Percentiles rank a stretch among this genome's conserved stretches.
These are phyloP conservation scores for Cyanidiococcus yangmingshanensis DNA, from an alignment of 23 red algal genomes.

Conservation along the genomic window DNA sequence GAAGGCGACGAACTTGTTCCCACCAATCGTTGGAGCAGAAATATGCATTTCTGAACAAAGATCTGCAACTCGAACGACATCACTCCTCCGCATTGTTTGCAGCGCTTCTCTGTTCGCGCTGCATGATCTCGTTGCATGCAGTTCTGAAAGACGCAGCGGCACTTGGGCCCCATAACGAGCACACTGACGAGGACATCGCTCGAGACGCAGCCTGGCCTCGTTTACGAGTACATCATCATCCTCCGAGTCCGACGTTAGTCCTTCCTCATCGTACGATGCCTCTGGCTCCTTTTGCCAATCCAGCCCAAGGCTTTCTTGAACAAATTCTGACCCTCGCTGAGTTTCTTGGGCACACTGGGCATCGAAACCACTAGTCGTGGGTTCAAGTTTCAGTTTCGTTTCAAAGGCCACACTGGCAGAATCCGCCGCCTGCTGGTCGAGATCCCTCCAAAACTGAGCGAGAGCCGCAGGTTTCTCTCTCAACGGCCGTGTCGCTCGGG, in stretches of 20 bases:
- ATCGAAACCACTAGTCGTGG: neutral
- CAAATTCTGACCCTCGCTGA: neutral
- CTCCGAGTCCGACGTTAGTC: constrained; percentile 11
- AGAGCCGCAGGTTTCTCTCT: neutral
- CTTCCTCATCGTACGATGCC: neutral
- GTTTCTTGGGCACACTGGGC: neutral
- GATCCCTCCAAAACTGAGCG: neutral
- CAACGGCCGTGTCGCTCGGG: neutral
- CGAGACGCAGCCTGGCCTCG: neutral
- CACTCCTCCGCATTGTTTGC: neutral
- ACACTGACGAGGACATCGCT: neutral
- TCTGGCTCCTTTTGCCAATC: neutral
- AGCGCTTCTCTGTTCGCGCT: neutral
- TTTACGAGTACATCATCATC: neutral
- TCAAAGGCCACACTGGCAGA: neutral
- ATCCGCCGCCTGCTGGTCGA: neutral
- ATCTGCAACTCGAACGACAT: neutral
- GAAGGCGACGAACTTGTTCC: neutral
- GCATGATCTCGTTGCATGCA: neutral
- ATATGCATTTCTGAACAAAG: neutral
- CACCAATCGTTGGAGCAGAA: neutral
- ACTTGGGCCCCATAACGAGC: neutral
- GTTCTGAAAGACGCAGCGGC: neutral
- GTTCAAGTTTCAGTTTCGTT: neutral
- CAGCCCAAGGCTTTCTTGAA: neutral